These are phyloP conservation scores for Aspergillus awamori DNA, from an alignment of 2,329 filamentous ascomycete species.

Conservation along the genomic window DNA sequence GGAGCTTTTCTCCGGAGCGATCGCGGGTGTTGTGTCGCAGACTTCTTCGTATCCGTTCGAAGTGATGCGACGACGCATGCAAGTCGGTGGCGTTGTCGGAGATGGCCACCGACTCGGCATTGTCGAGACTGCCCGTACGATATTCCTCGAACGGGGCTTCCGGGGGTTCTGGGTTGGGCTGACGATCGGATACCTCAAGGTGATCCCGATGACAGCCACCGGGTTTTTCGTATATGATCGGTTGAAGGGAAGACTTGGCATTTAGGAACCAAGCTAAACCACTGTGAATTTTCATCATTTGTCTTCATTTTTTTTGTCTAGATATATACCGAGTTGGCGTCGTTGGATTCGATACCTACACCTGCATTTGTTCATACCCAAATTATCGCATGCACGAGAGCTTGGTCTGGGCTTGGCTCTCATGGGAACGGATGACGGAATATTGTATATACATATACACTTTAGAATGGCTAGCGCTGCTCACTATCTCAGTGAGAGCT, in stretches of 20 bases:
- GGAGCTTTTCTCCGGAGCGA: constrained; percentile 78
- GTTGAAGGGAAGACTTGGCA: constrained; percentile 66
- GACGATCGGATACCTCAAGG: constrained; percentile 92
- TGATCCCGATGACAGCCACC: constrained; percentile 83
- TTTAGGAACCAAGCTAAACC: constrained; percentile 46
- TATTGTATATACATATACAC: constrained; percentile 17
- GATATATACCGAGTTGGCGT: constrained; percentile 1
- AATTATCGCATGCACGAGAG: constrained; percentile 21
- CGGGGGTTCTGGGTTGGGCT: constrained; percentile 89
- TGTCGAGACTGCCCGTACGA: constrained; percentile 73
- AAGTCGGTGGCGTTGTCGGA: constrained; percentile 91
- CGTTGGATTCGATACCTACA: constrained; percentile 19
- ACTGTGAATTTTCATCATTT: constrained; percentile 12
- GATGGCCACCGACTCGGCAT: constrained; percentile 81
- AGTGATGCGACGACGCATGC: constrained; percentile 89
- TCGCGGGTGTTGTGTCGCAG: constrained; percentile 87
- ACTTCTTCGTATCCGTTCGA: constrained; percentile 93
- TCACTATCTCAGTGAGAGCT: neutral
- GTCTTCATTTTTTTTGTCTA: constrained; percentile 1
- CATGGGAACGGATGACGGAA: constrained; percentile 7
- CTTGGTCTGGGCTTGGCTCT: neutral
- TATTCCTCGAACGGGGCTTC: constrained; percentile 74
- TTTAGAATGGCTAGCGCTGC: neutral
- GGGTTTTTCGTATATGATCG: constrained; percentile 71
- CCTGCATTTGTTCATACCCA: constrained; percentile 23